These are phyloP conservation scores for Backusella tuberculispora DNA, from an alignment of 192 early-diverging fungal species.

Conservation along the genomic window DNA sequence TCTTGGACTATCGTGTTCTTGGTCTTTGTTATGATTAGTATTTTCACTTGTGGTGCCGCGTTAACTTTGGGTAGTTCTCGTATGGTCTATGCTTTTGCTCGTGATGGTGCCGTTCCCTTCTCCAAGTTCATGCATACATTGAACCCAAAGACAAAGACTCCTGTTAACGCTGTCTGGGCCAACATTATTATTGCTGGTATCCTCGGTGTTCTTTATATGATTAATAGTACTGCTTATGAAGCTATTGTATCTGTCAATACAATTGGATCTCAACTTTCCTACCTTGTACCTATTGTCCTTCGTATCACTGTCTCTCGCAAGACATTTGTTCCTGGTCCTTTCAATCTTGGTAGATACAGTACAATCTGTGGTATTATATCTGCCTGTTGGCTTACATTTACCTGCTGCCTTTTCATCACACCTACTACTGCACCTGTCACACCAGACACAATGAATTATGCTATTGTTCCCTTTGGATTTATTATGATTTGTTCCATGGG, in stretches of 20 bases:
- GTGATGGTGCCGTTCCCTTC: conserved; percentile 58
- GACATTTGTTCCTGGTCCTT: conserved; percentile 52
- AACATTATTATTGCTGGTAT: conserved; percentile 53
- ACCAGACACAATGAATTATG: conserved; percentile 54
- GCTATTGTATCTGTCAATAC: conserved; percentile 63
- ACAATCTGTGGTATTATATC: conserved; percentile 43
- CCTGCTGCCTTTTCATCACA: conserved; percentile 43
- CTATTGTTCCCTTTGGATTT: conserved; percentile 48
- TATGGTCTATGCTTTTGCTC: conserved; percentile 62
- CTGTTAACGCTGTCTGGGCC: conserved; percentile 56
- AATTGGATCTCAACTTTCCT: conserved; percentile 55
- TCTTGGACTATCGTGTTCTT: conserved; percentile 52
- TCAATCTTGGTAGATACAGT: conserved; percentile 47
- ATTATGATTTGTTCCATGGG: conserved; percentile 49
- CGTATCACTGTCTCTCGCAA: conserved; percentile 48
- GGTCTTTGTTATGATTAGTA: conserved; percentile 49
- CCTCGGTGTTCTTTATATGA: conserved; percentile 53
- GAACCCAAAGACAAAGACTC: conserved; percentile 45
- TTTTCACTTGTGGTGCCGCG: conserved; percentile 53
- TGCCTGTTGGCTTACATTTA: conserved; percentile 46
- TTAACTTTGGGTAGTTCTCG: conserved; percentile 53
- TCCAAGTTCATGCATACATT: conserved; percentile 50
- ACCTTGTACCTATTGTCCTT: conserved; percentile 53
- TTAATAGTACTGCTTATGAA: conserved; percentile 50
- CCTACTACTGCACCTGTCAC: conserved; percentile 48